A percentile compares a stretch with the other conserved stretches of the same genome.
phyloP scores from a whole-genome alignment of 306 rosid species.

The Abrus precatorius region DNA sequence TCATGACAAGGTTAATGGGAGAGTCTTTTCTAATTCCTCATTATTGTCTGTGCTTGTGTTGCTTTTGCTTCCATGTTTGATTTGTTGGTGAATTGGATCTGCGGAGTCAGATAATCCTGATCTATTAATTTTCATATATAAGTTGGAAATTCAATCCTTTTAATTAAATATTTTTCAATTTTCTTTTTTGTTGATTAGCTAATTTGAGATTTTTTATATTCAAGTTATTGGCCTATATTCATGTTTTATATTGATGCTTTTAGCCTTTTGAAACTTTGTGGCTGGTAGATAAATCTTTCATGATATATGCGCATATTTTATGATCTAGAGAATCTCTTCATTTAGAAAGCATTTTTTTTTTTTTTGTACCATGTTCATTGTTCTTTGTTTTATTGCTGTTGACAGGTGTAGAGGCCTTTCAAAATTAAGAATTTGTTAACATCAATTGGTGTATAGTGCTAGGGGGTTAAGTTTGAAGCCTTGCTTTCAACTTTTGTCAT shows the following conservation, averaged over 20 bases:
- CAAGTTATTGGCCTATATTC: background rate
- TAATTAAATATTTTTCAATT: background rate
- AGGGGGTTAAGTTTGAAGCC: background rate
- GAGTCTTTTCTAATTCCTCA: background rate
- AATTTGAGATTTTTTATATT: constrained; percentile 1
- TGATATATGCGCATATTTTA: background rate
- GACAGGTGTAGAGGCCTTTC: constrained; percentile 42
- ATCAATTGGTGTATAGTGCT: constrained; percentile 37
- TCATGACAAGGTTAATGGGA: constrained; percentile 2
- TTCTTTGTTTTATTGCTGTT: constrained; percentile 35
- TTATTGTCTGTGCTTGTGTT: constrained; percentile 5
- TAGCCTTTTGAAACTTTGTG: background rate
- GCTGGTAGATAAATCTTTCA: background rate
- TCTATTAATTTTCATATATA: background rate
- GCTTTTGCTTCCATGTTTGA: background rate
- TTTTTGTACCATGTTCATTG: constrained; percentile 7
- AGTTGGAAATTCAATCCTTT: background rate
- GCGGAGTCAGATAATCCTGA: background rate
- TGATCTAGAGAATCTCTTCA: constrained; percentile 16
- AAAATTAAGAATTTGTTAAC: constrained; percentile 10
- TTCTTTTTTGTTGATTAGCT: background rate
- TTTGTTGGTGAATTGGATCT: constrained; percentile 22
- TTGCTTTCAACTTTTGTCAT: background rate
- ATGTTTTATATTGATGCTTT: background rate
- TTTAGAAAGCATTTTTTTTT: constrained; percentile 3